Base-by-base conservation (phyloP, 495 filamentous ascomycete genomes). In the Coniosporium apollinis region DNA sequence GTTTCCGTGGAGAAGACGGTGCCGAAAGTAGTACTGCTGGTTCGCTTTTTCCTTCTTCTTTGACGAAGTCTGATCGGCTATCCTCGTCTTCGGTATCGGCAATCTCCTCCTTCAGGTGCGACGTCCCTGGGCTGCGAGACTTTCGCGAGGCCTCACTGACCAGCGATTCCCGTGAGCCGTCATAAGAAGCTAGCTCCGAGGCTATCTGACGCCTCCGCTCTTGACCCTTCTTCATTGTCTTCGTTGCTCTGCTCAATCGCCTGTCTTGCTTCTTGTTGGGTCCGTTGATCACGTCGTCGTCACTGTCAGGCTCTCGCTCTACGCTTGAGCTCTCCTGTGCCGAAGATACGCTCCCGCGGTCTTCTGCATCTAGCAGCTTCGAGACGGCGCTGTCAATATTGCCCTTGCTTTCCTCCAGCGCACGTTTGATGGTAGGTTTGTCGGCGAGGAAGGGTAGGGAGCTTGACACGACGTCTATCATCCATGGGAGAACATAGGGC, bases 301-400 rank as follows among this genome's bases (percentile, higher is more conserved):
- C 64, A 26, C 53, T 61, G 36, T 65, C 63, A 15, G 45, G 44
- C 10, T 67, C 64, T 19, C 62, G 55, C 34, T 67, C 64, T 11
- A 63, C 50, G 48, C 62, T 64, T 3, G 61, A 66, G 41, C 51
- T 56, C 26, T 46, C 48, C 24, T 46, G 49, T 18, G 42, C 45
- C 26, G 59, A 55, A 13, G 54, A 58, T 17, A 43, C 43, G 29
- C 55, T 58, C 15, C 53, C 48, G 18, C 54, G 56, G 15, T 58
- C 53, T 22, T 67, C 59, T 7, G 61, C 57, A 11, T 69, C 69
- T 3, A 79, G 47, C 8, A 82, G 50, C 35, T 64, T 67, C 8
- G 61, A 61, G 28, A 79, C 73, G 10, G 74, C 67, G 11, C 56
- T 49, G 45, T 77, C 61, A 21, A 79, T 57, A 48, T 75, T 65